Conservation (phyloP, 2,329 filamentous ascomycete genomes). For the Penicillium sclerotiorum region DNA sequence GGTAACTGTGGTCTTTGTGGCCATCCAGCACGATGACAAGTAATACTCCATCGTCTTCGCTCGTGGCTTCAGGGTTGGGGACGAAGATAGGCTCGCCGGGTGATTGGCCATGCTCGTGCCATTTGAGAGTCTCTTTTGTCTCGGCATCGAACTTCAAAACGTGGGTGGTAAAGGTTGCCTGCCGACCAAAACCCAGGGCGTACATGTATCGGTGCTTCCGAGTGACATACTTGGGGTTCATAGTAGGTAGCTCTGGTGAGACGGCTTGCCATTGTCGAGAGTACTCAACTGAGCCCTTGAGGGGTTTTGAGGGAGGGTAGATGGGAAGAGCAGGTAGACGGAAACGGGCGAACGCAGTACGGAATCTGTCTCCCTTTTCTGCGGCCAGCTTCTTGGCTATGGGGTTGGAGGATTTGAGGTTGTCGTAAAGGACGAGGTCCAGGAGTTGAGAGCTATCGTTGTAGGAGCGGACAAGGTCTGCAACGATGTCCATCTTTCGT, state of each 20-base stretch:
- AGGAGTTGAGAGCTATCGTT: constrained; percentile 69
- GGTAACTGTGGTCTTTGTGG: constrained; percentile 52
- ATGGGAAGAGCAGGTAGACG: constrained; percentile 39
- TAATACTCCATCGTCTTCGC: constrained; percentile 58
- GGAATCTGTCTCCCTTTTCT: constrained; percentile 37
- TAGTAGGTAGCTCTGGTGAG: constrained; percentile 52
- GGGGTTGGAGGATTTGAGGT: constrained; percentile 61
- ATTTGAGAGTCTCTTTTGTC: constrained; percentile 44
- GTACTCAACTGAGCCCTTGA: constrained; percentile 31
- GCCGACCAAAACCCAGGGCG: constrained; percentile 47
- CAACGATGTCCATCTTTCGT: constrained; percentile 57
- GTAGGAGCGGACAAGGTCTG: constrained; percentile 66
- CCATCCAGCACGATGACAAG: constrained; percentile 59
- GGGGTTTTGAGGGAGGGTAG: constrained; percentile 6
- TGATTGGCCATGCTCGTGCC: constrained; percentile 53
- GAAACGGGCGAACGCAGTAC: constrained; percentile 38
- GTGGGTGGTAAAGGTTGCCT: constrained; percentile 55
- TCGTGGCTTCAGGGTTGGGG: constrained; percentile 22
- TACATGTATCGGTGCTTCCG: constrained; percentile 55
- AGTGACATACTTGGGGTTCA: constrained; percentile 51
- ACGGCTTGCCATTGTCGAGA: constrained; percentile 24
- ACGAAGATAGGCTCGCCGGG: constrained; percentile 60
- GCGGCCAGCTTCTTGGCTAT: constrained; percentile 38
- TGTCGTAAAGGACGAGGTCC: constrained; percentile 69
- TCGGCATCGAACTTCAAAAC: constrained; percentile 56